Evolutionary conservation across 345 rosid species (phyloP), one percentile per base, ranked within the genome.

Genomic region (Balakata baccata): DNA sequence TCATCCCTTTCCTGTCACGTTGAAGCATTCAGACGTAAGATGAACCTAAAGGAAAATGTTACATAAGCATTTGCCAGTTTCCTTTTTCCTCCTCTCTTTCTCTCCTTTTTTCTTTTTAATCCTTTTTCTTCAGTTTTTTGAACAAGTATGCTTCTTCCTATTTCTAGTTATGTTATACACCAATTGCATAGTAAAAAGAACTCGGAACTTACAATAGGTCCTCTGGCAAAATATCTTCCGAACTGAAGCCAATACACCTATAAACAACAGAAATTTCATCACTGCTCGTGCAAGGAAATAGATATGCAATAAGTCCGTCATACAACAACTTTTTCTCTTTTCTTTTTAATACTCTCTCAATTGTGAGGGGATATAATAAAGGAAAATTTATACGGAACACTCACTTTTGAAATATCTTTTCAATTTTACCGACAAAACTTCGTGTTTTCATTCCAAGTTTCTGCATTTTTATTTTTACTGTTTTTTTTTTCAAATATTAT

Each of bases 171-270:
- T 37, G 20, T 51, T n/a, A 63, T 63, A 70, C 34, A 29, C 20
- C 14, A 37, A 62, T 23, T 61, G 60, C 14, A 67, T n/a, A 22
- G 50, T 65, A 78, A 39, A 39, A 68, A 10, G 75, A 25, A 78
- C 6, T 66, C 63, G 66, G 61, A 74, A 87, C 98, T 92, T 85
- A 92, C 97, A 66, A 92, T 79, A 56, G 97, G 97, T 82, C 98
- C 97, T 78, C 93, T 90, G 4, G 98, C 98, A 65, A 90, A 92
- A 87, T 92, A 94, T 92, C 98, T 89, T 87, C 98, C 98, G 75
- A 94, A 94, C 71, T 94, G 97, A 79, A 94, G 97, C 97, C 98
- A 91, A 76, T 94, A 90, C n/a, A 94, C 97, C 98, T 93, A 89
- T 66, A 72, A 65, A 62, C 39, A 56, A 22, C 74, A 76, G 20